Percentiles rank a stretch among this genome's conserved stretches.
Evolutionary conservation across 2,329 filamentous ascomycete species (phyloP).

Genomic region (Cytospora leucostoma): DNA sequence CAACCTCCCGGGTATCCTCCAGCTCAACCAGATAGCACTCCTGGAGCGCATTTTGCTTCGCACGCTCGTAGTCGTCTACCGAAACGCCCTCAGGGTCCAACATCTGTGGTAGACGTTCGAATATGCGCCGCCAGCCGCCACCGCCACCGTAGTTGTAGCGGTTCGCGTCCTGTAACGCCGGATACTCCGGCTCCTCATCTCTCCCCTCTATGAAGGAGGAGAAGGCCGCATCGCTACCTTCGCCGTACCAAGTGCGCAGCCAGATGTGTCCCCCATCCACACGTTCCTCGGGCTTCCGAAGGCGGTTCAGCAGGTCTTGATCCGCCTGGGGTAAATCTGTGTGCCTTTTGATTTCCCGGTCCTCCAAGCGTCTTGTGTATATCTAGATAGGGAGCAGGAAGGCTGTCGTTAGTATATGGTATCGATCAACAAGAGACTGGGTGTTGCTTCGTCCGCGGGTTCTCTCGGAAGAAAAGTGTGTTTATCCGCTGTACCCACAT

Average conservation of each 20-base stretch:
- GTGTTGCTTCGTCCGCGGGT: not conserved
- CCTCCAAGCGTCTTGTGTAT: not conserved
- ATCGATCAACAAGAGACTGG: not conserved
- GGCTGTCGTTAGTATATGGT: not conserved
- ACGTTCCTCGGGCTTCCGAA: not conserved
- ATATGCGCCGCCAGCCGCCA: not conserved
- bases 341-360: not conserved
- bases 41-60: not conserved
- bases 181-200: not conserved
- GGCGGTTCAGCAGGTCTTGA: not conserved
- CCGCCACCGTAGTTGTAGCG: not conserved
- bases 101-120: not conserved
- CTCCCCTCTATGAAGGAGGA: not conserved
- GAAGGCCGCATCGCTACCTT: not conserved
- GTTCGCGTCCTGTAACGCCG: not conserved
- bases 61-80: not conserved
- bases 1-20: not conserved
- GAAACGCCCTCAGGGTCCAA: not conserved
- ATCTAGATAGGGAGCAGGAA: not conserved
- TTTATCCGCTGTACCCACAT: not conserved
- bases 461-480: not conserved
- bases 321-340: not conserved
- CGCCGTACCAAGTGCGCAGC: not conserved
- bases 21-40: not conserved
- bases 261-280: not conserved